Evolutionary conservation across 768 basidiomycete species (phyloP), one percentile per base, ranked within the genome.

Genomic region (Mycena haematopus): DNA sequence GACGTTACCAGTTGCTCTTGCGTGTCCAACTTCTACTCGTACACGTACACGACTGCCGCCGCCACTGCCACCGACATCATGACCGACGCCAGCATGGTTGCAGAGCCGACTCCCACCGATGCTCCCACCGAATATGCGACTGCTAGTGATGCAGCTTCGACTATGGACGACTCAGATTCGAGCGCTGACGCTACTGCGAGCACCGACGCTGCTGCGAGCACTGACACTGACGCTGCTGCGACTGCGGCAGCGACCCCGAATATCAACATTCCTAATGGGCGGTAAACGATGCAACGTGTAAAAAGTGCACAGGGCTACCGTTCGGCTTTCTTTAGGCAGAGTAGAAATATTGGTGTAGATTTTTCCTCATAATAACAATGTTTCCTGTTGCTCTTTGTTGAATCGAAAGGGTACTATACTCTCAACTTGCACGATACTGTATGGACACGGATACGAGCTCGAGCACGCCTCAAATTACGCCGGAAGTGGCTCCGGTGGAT

Each of bases 1-100:
- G 78, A 83, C 63, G 72, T 79, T 27, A 70, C 65, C 19, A 75
- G 76, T 29, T 82, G 82, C 71, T 71, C 74, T 38, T 83, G 82
- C 68, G 42, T 71, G 9, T 68, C 64, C 61, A 62, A 57, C 46
- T 56, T 51, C 33, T 53, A 21, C 40, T 6, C 13, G 11, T 11
- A 27, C 14, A 31, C 36, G 3, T n/a, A n/a, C 9, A 10, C 21
- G 14, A 42, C 10, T 52, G 22, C 33, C 9, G 13, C 29, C 2
- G 25, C 22, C 21, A 45, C 22, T 22, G 21, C 11, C 55, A 47
- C 47, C 33, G 44, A 35, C 0, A 25, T 42, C n/a, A 19, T 42
- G 47, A 49, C 27, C 52, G 53, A 9, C 13, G 40, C 50, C 25
- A n/a, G n/a, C n/a, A n/a, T n/a, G n/a, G n/a, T n/a, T n/a, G n/a